Conservation (phyloP, 1,284 basidiomycete species). For the Ceraceosorus guamensis region DNA sequence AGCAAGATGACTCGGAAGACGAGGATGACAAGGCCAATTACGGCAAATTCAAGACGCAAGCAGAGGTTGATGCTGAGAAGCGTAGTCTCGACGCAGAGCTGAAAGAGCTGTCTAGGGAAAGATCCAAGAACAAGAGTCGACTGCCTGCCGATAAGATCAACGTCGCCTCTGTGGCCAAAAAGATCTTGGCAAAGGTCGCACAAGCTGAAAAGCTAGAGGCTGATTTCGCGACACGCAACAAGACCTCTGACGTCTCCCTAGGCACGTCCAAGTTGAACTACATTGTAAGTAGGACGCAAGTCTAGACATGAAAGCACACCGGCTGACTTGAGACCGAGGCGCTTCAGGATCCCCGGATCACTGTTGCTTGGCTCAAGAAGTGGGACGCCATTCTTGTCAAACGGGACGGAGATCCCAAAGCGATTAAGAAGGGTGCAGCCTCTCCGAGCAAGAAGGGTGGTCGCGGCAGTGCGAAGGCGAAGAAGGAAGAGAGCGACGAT, state of each 20-base stretch:
- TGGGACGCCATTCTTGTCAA: constrained; percentile 37
- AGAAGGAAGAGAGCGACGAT: constrained; percentile 19
- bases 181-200: constrained; percentile 52
- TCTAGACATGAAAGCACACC: neutral
- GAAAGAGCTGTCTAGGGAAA: constrained; percentile 69
- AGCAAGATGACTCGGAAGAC: constrained; percentile 13
- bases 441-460: constrained; percentile 17
- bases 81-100: constrained; percentile 55
- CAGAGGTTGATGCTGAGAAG: constrained; percentile 20
- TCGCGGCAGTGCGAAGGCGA: constrained; percentile 2
- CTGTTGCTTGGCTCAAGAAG: constrained; percentile 46
- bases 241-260: constrained; percentile 43
- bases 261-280: constrained; percentile 48
- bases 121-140: constrained; percentile 64
- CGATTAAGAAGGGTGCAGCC: constrained; percentile 10
- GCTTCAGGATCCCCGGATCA: constrained; percentile 39
- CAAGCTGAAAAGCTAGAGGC: constrained; percentile 42
- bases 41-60: constrained; percentile 25
- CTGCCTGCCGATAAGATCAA: constrained; percentile 50
- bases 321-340: neutral
- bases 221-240: constrained; percentile 42
- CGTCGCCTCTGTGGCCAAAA: constrained; percentile 57
- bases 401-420: constrained; percentile 7
- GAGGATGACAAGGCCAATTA: constrained; percentile 29
- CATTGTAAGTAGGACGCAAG: constrained; percentile 15